Conservation (phyloP, 2,329 filamentous ascomycete species). For the Diaporthe nobilis region DNA sequence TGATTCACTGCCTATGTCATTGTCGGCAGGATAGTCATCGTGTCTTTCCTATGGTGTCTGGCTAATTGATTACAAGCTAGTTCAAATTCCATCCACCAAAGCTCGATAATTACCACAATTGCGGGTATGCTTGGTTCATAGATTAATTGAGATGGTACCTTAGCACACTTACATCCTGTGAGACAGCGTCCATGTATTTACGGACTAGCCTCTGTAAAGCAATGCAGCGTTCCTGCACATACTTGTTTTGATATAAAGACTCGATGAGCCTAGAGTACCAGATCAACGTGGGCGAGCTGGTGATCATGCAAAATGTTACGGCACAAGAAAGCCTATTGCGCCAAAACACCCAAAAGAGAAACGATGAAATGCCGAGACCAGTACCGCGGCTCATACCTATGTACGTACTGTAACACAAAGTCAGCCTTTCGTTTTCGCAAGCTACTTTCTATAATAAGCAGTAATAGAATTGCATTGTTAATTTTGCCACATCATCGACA, state of each 20-base stretch:
- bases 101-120: neutral
- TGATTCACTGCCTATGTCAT: neutral
- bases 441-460: neutral
- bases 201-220: neutral
- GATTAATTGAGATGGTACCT: neutral
- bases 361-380: no score
- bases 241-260: neutral
- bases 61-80: no score
- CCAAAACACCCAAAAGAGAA: no score
- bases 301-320: no score
- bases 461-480: neutral
- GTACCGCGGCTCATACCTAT: no score
- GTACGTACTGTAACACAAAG: no score
- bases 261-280: neutral
- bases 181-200: neutral
- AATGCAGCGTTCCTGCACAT: neutral
- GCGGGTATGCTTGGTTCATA: neutral
- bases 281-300: neutral
- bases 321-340: no score
- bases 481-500: neutral
- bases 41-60: no score
- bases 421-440: neutral
- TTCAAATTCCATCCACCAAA: no score
- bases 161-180: neutral
- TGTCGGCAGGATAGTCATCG: neutral